phyloP scores from a whole-genome alignment of 1,139 yeast species.

The Pneumocystis sp. region DNA sequence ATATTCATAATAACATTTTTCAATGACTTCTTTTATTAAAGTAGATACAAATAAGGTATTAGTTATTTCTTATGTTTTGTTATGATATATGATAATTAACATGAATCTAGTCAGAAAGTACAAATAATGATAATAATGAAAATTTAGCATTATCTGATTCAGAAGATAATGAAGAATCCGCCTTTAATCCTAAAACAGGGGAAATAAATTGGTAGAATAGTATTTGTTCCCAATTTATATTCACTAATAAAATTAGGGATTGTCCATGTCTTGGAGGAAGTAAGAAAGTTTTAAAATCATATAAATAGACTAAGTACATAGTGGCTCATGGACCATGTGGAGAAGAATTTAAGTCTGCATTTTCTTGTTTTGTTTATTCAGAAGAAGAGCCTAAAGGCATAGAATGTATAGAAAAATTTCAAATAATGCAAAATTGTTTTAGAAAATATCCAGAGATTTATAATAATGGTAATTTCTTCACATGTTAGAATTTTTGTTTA shows the following conservation, averaged over 20 bases:
- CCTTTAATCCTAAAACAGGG: slow-evolving; percentile 93
- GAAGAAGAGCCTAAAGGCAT: slow-evolving; percentile 94
- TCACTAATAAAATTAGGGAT: slow-evolving; percentile 28
- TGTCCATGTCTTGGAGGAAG: slow-evolving; percentile 98
- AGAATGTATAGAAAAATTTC: slow-evolving; percentile 86
- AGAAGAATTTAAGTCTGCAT: slow-evolving; percentile 84
- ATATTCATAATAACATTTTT: background rate
- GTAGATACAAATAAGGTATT: background rate
- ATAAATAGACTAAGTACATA: background rate
- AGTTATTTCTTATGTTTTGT: background rate
- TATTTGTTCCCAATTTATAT: background rate
- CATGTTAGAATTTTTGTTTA: background rate
- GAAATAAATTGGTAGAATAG: slow-evolving; percentile 80
- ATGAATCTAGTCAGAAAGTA: background rate
- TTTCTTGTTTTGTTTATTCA: slow-evolving; percentile 88
- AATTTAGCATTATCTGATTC: background rate
- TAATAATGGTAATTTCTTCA: slow-evolving; percentile 42
- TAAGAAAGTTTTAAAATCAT: slow-evolving; percentile 41
- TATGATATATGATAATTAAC: background rate
- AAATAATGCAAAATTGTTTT: slow-evolving; percentile 85
- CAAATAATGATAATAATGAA: background rate
- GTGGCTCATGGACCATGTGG: slow-evolving; percentile 57
- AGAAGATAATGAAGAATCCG: slow-evolving; percentile 23
- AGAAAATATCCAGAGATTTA: slow-evolving; percentile 86
- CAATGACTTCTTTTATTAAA: background rate